These are phyloP conservation scores for Aphanomyces invadans DNA, from an alignment of 352 stramenopile species.

Conservation along the genomic window DNA sequence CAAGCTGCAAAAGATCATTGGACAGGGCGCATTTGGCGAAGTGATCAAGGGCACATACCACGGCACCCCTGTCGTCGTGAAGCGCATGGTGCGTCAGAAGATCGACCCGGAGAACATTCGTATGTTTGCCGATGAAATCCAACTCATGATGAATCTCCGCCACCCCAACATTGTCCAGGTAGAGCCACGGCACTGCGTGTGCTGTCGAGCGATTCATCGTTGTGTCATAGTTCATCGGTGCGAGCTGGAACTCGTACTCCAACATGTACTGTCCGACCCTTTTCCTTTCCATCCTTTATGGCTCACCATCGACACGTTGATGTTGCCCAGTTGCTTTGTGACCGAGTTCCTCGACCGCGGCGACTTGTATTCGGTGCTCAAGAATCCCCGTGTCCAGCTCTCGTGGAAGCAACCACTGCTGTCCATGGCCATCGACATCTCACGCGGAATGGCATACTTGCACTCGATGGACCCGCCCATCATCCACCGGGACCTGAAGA, in stretches of 20 bases:
- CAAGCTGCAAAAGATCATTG: constrained; percentile 84
- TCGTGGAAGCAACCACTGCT: constrained; percentile 82
- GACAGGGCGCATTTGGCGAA: constrained; percentile 73
- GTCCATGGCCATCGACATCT: constrained; percentile 86
- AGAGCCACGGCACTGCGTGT: constrained; percentile 16
- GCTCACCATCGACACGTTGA: neutral
- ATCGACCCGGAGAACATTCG: constrained; percentile 82
- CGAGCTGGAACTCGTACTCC: constrained; percentile 88
- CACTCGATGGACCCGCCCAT: constrained; percentile 97
- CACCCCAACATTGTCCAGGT: constrained; percentile 83
- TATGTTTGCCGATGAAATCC: constrained; percentile 85
- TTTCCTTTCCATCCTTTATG: neutral
- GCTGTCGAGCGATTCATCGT: neutral
- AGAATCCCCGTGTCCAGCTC: constrained; percentile 70
- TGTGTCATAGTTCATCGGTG: constrained; percentile 68
- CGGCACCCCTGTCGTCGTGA: constrained; percentile 80
- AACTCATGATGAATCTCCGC: constrained; percentile 87
- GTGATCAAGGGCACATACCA: constrained; percentile 87
- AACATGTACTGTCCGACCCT: constrained; percentile 67
- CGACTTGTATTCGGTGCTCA: constrained; percentile 73
- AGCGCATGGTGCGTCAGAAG: constrained; percentile 85
- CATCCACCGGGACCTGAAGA: constrained; percentile 98
- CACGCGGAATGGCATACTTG: constrained; percentile 95
- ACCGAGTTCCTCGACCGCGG: constrained; percentile 81
- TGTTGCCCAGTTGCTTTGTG: constrained; percentile 63